Evolutionary conservation across 495 filamentous ascomycete genomes (phyloP).

Genomic region (Penicillium silybi): DNA sequence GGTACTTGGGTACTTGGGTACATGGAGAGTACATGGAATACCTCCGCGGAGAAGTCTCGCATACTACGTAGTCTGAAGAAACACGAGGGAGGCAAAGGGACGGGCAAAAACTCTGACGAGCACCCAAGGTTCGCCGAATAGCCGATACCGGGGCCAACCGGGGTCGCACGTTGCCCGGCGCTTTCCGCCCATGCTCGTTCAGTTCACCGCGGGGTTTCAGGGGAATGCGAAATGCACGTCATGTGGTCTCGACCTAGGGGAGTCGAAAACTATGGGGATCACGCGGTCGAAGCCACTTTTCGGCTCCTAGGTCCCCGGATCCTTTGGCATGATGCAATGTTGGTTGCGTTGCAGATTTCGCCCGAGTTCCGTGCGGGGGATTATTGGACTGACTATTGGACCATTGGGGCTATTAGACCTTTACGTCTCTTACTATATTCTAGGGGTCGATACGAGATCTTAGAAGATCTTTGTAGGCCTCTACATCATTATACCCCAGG

Average conservation of each 20-base stretch:
- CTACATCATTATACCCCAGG: not conserved
- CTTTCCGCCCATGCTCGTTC: slow-evolving; percentile 13
- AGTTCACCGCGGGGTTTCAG: slow-evolving; percentile 16
- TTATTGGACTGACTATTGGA: not conserved
- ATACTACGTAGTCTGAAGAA: not conserved
- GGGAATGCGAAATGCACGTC: slow-evolving; percentile 2
- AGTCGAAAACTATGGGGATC: not conserved
- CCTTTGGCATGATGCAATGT: slow-evolving; percentile 1
- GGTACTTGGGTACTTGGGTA: not conserved
- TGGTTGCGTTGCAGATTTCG: slow-evolving; percentile 2
- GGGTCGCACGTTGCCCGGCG: not conserved
- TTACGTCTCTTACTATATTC: too few species aligned
- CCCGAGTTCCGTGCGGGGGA: not conserved
- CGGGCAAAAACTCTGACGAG: not conserved
- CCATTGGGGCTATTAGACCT: not conserved
- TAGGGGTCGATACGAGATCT: not conserved
- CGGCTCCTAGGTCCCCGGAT: not conserved
- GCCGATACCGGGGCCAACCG: slow-evolving; percentile 23
- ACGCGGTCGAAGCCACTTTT: not conserved
- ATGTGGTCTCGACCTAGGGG: not conserved
- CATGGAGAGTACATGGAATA: not conserved
- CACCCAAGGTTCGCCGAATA: slow-evolving; percentile 6
- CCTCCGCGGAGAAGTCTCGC: slow-evolving; percentile 6
- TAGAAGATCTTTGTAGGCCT: not conserved
- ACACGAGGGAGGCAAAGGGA: not conserved